Evolutionary conservation across 2,329 filamentous ascomycete genomes (phyloP).

Genomic region (Aspergillus awamori): DNA sequence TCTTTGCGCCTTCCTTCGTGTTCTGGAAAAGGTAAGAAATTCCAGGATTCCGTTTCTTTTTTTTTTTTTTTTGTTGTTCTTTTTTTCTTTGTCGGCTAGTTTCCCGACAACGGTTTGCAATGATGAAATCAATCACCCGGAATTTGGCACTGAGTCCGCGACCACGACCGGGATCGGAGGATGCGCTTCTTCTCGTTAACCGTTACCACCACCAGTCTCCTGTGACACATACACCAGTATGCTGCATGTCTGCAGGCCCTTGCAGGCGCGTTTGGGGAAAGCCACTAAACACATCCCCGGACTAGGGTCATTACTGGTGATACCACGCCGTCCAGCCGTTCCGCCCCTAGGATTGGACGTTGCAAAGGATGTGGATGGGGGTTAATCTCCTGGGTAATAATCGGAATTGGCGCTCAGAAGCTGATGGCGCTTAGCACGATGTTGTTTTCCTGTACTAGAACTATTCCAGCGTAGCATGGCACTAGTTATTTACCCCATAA

Average conservation of each 20-base stretch:
- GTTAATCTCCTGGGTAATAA: constrained; percentile 1
- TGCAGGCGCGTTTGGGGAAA: constrained; percentile 15
- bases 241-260: constrained; percentile 19
- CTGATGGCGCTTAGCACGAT: background rate
- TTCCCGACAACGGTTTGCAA: background rate
- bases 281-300: background rate
- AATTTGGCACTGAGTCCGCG: background rate
- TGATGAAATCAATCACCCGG: background rate
- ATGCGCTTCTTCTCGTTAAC: background rate
- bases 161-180: background rate
- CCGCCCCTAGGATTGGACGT: constrained; percentile 12
- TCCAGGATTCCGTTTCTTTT: background rate
- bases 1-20: constrained; percentile 20
- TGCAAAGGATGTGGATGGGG: constrained; percentile 1
- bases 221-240: constrained; percentile 18
- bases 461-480: background rate
- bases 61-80: too few species aligned
- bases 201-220: background rate
- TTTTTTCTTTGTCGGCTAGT: constrained; percentile 7
- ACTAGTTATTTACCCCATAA: background rate
- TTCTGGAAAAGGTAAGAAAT: constrained; percentile 16
- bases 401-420: background rate
- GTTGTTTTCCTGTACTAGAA: background rate
- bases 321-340: constrained; percentile 9
- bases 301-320: constrained; percentile 12